phyloP scores from a whole-genome alignment of 345 rosid genomes.

The Linum trigynum region DNA sequence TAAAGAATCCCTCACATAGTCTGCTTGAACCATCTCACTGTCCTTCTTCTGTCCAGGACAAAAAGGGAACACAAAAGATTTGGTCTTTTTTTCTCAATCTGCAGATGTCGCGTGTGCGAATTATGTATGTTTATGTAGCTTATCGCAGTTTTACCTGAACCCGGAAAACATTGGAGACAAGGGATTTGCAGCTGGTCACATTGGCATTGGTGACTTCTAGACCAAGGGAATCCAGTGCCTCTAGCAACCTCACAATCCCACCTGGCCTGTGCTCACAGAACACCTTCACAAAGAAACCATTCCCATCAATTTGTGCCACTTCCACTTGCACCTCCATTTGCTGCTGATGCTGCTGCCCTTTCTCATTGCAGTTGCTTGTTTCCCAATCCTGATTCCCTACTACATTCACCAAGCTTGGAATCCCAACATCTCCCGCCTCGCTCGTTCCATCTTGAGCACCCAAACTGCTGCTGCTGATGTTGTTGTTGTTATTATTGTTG shows the following conservation, averaged over 20 bases:
- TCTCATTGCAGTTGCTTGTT: slow-evolving; percentile 26
- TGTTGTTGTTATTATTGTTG: slow-evolving; percentile 21
- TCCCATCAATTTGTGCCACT: slow-evolving; percentile 74
- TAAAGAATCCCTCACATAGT: slow-evolving; percentile 65
- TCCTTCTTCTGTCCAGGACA: slow-evolving; percentile 51
- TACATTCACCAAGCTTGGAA: slow-evolving; percentile 24
- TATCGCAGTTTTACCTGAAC: slow-evolving; percentile 51
- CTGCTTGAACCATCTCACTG: slow-evolving; percentile 66
- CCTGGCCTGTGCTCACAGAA: slow-evolving; percentile 81
- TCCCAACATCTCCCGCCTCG: slow-evolving; percentile 19
- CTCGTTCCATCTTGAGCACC: slow-evolving; percentile 30
- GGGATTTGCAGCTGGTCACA: slow-evolving; percentile 60
- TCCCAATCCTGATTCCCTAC: slow-evolving; percentile 35
- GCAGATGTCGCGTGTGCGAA: no score
- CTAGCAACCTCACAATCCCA: slow-evolving; percentile 73
- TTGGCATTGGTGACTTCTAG: slow-evolving; percentile 79
- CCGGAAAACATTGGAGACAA: slow-evolving; percentile 78
- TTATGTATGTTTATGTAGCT: background rate
- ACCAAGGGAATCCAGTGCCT: slow-evolving; percentile 77
- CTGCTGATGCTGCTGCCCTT: slow-evolving; percentile 32
- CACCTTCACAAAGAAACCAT: slow-evolving; percentile 79
- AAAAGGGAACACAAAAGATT: background rate
- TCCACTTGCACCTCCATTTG: slow-evolving; percentile 99
- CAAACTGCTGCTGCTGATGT: slow-evolving; percentile 21
- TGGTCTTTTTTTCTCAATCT: no score